Percentiles rank a stretch among this genome's conserved stretches.
Conservation (phyloP, 331 rosid genomes). For the Phaseolus coccineus region DNA sequence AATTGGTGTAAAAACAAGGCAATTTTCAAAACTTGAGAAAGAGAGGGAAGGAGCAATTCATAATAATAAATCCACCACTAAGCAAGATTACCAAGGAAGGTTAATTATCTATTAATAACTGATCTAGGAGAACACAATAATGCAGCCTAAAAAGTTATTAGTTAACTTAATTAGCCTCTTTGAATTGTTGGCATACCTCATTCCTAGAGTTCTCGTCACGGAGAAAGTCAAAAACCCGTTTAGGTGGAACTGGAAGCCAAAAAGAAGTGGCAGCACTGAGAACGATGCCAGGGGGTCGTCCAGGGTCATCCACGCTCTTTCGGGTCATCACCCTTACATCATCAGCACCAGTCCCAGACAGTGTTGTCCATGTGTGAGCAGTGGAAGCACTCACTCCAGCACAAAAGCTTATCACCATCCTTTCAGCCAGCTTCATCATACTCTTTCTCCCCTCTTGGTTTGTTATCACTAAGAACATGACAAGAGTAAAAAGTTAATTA, state of each 20-base stretch:
- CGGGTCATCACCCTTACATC: constrained; percentile 97
- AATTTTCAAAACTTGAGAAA: not conserved
- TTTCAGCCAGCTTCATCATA: constrained; percentile 93
- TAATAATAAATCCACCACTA: not conserved
- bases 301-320: constrained; percentile 96
- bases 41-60: not conserved
- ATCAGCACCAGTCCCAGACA: constrained; percentile 93
- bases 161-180: not conserved
- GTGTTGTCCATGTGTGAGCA: constrained; percentile 94
- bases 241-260: constrained; percentile 96
- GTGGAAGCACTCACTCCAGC: constrained; percentile 98
- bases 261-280: constrained; percentile 97
- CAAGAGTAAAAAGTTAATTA: not conserved
- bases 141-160: constrained; percentile 7
- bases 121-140: not conserved
- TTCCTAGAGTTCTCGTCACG: constrained; percentile 90
- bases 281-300: constrained; percentile 95
- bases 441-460: constrained; percentile 98
- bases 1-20: constrained; percentile 7
- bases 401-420: constrained; percentile 97
- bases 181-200: constrained; percentile 62
- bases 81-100: constrained; percentile 24
- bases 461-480: constrained; percentile 65
- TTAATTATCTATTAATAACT: not conserved
- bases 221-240: constrained; percentile 85